Evolutionary conservation across 768 basidiomycete genomes (phyloP), one percentile per base, ranked within the genome.

Genomic region (Amanita brunnescens): DNA sequence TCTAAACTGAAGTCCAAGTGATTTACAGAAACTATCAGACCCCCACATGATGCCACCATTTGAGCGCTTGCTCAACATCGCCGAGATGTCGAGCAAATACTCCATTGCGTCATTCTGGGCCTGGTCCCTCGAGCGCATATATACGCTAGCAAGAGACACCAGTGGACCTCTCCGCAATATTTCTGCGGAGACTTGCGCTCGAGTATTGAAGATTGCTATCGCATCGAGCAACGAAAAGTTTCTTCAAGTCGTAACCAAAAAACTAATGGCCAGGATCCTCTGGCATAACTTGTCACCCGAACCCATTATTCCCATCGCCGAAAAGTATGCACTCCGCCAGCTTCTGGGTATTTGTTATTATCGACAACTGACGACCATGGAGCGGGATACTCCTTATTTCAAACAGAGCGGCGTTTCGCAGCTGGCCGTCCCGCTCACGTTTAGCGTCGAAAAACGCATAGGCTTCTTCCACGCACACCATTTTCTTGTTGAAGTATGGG

Each of bases 391-490:
- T 60, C 67, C 55, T 58, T 63, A 52, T 54, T 41, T 40, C 33
- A 33, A 26, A 18, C 21, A 47, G 55, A 65, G 51, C 59, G 65
- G 38, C 58, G 67, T 54, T 61, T 70, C 54, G 2, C 63, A 60
- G 23, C 60, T 60, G 6, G 53, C 58, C 16, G 67, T 70, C 42
- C 65, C 66, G 6, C 55, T 56, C n/a, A 58, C 58, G 10, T 64
- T 65, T 49, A 59, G 61, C 49, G 49, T 62, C 5, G 70, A 71
- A 46, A 63, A 59, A 52, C 76, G 75, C 34, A 66, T 75, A 63
- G 72, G 74, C 35, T 71, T 84, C 39, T 67, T 84, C 13, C 68
- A 74, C 16, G 85, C 85, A 2, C 79, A 80, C 54, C 64, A 75
- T 47, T 76, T 77, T 18, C 73, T 87, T 34, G 67, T 76, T 18